Evolutionary conservation across 2,329 filamentous ascomycete genomes (phyloP), one percentile per base, ranked within the genome.

Genomic region (Colletotrichum sidae): DNA sequence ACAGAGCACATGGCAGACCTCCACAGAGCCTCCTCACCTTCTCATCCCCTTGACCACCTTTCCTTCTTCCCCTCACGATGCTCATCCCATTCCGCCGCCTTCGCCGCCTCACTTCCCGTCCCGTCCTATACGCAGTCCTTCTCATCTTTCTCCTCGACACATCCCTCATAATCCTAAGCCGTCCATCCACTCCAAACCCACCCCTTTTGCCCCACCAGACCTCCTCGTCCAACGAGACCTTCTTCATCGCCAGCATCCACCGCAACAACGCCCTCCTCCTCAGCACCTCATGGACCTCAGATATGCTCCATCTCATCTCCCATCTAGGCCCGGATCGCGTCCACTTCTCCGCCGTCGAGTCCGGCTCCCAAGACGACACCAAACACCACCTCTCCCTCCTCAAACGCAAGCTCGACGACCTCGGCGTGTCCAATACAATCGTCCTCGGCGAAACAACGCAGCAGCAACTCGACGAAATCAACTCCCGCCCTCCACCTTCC

Each of bases 171-270:
- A 15, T 65, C 44, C 62, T 37, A 45, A 57, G 34, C 46, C 53
- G 42, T 12, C 42, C 51, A 39, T 17, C 34, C 53, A 59, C 42
- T 9, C 5, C 17, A 9, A 13, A 41, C 47, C 42, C 51, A n/a
- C 44, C 39, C 47, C 42, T 13, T 35, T n/a, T 35, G 44, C 7
- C 25, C 42, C 47, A 25, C 44, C 15, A 34, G 63, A 25, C 25
- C 25, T 25, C 25, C 25, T 25, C 25, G 25, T 25, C 25, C 35
- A 77, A 78, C 49, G 70, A 73, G 9, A 76, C 74, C 10, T 83
- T 92, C 68, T 92, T 86, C 77, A 90, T 92, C 56, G 86, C 87
- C 12, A 88, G 86, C 46, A 84, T 89, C 55, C 88, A 92, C 72
- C 90, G 88, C 81, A 92, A 91, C 71, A 88, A 42, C 13, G 51